Base-by-base conservation (phyloP, 805 yeast species). In the Ogataea parapolymorpha region DNA sequence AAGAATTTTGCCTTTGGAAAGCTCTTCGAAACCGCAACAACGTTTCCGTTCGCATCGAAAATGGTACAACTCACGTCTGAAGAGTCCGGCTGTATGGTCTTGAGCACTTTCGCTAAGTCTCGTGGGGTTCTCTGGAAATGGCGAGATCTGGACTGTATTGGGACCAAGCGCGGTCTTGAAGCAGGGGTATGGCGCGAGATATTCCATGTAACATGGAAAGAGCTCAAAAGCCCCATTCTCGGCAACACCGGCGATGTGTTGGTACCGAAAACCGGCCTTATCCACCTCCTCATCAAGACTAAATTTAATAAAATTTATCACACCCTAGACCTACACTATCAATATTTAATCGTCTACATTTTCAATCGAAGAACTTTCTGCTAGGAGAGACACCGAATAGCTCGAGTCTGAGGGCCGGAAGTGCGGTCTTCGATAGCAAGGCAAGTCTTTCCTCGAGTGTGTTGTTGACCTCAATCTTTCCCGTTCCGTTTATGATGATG, bases 391-490 rank as follows among this genome's bases (percentile, higher is more conserved):
- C 80, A 48, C 95, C 95, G 61, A 89, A 93, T 60, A 91, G 70
- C 59, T 90, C 95, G 49, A 85, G 72, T 70, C 98, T 82, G 50
- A 93, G 80, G 41, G 90, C 95, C 35, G 99, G 99, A 53, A 93
- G 77, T 6, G 96, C 85, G 57, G 80, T 86, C 62, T 85, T 85
- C 27, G 85, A 76, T 56, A 93, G 74, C 48, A 93, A 68, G 56
- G 82, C 77, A 59, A 93, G 79, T 70, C 99, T 86, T 72, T 90
- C 97, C 58, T 89, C 96, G 58, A 93, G 75, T 35, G 99, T 90
- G 72, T 93, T 93, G 68, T 86, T 75, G 42, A 93, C 87, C 55
- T 84, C 90, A 52, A 93, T 89, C 68, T 85, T 87, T 40, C 95
- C 95, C 31, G 76, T 63, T 26, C 76, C 75, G 60, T 85, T 85